These are phyloP conservation scores for Malus hybrid DNA, from an alignment of 331 rosid genomes.

Conservation along the genomic window DNA sequence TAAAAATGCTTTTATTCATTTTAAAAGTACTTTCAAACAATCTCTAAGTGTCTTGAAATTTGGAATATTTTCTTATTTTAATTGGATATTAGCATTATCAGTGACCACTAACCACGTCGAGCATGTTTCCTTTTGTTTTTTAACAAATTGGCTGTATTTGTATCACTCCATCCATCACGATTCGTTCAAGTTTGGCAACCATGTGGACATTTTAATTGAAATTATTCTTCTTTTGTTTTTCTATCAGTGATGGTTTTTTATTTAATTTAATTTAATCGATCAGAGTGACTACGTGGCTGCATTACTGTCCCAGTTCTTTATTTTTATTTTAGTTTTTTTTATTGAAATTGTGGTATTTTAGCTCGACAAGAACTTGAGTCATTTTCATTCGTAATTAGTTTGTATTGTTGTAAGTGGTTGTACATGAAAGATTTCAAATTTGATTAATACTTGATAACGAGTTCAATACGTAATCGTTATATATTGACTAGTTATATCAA, in stretches of 20 bases:
- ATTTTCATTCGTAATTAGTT: neutral
- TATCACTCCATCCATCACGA: neutral
- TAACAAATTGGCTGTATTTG: neutral
- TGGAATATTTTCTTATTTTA: neutral
- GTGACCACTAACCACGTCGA: neutral
- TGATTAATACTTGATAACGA: too few relatives aligned
- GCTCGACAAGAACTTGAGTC: neutral
- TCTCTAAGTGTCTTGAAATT: neutral
- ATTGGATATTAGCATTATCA: neutral
- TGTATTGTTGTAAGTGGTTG: too few relatives aligned
- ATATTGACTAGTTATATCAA: too few relatives aligned
- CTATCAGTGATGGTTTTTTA: neutral
- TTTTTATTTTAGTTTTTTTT: too few relatives aligned
- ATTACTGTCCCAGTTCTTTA: too few relatives aligned
- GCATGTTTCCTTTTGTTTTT: neutral
- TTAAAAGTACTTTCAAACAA: too few relatives aligned
- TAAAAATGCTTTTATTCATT: too few relatives aligned
- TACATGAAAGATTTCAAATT: too few relatives aligned
- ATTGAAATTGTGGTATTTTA: too few relatives aligned
- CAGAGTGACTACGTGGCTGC: fast-evolving
- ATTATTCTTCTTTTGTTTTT: neutral
- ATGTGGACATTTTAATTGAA: neutral
- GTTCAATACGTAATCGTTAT: too few relatives aligned
- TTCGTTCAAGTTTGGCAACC: neutral
- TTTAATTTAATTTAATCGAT: too few relatives aligned